Evolutionary conservation across 371 early-diverging fungal species (phyloP).

Genomic region (Mucor saturninus): DNA sequence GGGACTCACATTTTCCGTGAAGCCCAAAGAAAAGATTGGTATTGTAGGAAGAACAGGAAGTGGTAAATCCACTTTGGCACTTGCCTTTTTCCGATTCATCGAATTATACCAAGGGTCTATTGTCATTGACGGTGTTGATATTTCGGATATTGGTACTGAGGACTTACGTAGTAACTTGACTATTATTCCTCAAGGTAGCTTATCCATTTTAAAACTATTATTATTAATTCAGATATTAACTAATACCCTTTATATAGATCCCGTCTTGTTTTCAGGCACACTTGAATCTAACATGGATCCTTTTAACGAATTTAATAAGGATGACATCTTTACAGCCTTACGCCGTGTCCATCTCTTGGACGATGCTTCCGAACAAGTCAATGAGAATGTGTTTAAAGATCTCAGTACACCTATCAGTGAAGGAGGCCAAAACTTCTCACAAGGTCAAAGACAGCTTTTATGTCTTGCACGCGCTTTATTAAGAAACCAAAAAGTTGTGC

Average conservation of each 20-base stretch:
- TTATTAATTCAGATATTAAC: neutral
- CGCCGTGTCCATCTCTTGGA: slow-evolving; percentile 56
- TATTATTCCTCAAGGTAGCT: slow-evolving; percentile 70
- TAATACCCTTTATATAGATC: slow-evolving; percentile 43
- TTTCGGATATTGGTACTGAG: slow-evolving; percentile 68
- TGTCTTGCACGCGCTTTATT: slow-evolving; percentile 83
- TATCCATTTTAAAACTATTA: too few relatives aligned
- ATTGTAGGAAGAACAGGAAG: too few relatives aligned
- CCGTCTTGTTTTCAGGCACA: slow-evolving; percentile 69
- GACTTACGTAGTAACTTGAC: slow-evolving; percentile 72
- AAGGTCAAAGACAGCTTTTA: slow-evolving; percentile 86
- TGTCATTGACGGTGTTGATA: slow-evolving; percentile 75
- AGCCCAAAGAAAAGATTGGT: slow-evolving; percentile 57
- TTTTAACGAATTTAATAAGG: slow-evolving; percentile 60
- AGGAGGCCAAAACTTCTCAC: slow-evolving; percentile 79
- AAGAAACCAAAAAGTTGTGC: slow-evolving; percentile 48
- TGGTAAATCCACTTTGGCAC: too few relatives aligned
- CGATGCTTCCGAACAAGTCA: slow-evolving; percentile 18
- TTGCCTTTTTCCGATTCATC: slow-evolving; percentile 75
- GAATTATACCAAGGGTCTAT: slow-evolving; percentile 73
- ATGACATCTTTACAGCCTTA: slow-evolving; percentile 71
- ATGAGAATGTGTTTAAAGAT: slow-evolving; percentile 29
- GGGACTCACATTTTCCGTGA: slow-evolving; percentile 54
- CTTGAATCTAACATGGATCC: slow-evolving; percentile 72
- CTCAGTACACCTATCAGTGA: slow-evolving; percentile 51